Base-by-base conservation (phyloP, 371 early-diverging fungal genomes). In the Conidiobolus coronatus region DNA sequence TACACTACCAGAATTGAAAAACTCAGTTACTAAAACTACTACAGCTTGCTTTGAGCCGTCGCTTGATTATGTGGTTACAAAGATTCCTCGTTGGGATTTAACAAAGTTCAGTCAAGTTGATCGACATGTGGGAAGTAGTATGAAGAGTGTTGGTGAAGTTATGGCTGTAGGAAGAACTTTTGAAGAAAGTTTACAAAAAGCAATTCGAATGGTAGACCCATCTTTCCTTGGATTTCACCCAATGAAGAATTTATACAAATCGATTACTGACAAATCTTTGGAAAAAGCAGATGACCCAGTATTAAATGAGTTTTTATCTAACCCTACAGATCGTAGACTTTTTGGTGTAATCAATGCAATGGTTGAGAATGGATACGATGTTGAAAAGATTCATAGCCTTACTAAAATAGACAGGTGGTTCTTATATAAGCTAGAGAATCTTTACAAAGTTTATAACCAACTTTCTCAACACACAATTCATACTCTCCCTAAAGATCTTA, bases 61-160 rank as follows among this genome's bases (percentile, higher is more conserved):
- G 45, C 68, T 93, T 36, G 94, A 93, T 67, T 93, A 93, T 60
- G 58, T 74, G 36, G 87, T 93, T 41, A 81, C 81, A 56, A 93
- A 93, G 71, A 91, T 93, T 50, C 94, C 94, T 42, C 71, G 91
- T 54, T 93, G 94, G 94, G 94, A 93, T 66, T 63, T 93, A 59
- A 81, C 76, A 50, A 93, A 93, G 75, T 93, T 93, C 60, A 72
- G 68, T 57, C 77, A 81, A 52, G 94, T 93, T 49, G 73, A 75
- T 63, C 82, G 73, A 52, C 77, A 82, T 41, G 73, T 93, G 45
- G 71, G 79, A 35, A 82, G 84, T 2, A 72, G 84, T 1, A 93
- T 93, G 94, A 93, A 91, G 66, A 72, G 73, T 40, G 94, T 93
- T 11, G 92, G 94, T 53, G 94, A 93, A 61, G 92, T 91, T 20